A percentile compares a stretch with the other conserved stretches of the same genome.
phyloP scores from a whole-genome alignment of 441 rosid species.

The Heliophila coronopifolia region DNA sequence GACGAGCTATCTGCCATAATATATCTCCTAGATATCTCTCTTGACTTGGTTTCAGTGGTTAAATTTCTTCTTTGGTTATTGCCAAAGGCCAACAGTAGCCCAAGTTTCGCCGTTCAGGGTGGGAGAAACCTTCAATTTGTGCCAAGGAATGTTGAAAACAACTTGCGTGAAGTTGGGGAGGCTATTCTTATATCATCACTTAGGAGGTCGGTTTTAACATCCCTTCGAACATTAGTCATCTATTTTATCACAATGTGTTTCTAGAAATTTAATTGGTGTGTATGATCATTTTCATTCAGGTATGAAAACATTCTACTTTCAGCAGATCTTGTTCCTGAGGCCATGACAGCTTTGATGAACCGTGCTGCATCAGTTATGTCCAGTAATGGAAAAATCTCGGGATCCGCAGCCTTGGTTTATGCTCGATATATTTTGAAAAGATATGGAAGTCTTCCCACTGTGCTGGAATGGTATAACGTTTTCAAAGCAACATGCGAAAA shows the following conservation, averaged over 20 bases:
- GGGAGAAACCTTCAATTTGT: slow-evolving; percentile 57
- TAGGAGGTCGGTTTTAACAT: slow-evolving; percentile 54
- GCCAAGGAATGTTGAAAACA: slow-evolving; percentile 65
- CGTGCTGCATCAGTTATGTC: slow-evolving; percentile 58
- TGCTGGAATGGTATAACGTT: slow-evolving; percentile 85
- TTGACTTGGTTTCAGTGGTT: slow-evolving; percentile 68
- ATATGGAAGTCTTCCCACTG: slow-evolving; percentile 68
- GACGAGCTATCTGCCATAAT: slow-evolving; percentile 76
- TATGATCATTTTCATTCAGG: slow-evolving; percentile 46
- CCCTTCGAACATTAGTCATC: not conserved
- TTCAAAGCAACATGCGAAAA: slow-evolving; percentile 65
- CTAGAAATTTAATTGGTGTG: slow-evolving; percentile 11
- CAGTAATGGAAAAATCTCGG: slow-evolving; percentile 66
- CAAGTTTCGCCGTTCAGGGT: slow-evolving; percentile 54
- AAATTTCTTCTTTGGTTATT: slow-evolving; percentile 88
- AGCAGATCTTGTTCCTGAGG: slow-evolving; percentile 82
- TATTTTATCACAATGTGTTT: not conserved
- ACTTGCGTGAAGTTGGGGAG: slow-evolving; percentile 78
- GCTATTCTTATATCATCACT: slow-evolving; percentile 72
- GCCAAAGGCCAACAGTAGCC: slow-evolving; percentile 63
- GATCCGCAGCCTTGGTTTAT: slow-evolving; percentile 63
- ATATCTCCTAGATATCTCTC: slow-evolving; percentile 73
- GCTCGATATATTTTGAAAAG: slow-evolving; percentile 72
- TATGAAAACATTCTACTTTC: slow-evolving; percentile 81
- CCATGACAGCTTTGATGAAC: slow-evolving; percentile 59